Percentiles rank a stretch among this genome's conserved stretches.
Conservation (phyloP, 129 eudicot genomes). For the Oenanthe sinensis region DNA sequence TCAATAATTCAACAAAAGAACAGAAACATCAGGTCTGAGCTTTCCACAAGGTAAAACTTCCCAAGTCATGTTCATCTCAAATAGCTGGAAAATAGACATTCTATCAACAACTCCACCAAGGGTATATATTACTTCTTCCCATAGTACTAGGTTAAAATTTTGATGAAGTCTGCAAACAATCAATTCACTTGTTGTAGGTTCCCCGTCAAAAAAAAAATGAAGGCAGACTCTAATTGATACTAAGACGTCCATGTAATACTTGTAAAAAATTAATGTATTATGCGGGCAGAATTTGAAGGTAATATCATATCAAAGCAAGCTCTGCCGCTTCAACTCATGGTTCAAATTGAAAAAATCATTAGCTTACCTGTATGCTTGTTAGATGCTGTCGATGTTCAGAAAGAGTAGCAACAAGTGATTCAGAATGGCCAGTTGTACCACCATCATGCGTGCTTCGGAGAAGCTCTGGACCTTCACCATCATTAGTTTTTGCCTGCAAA, state of each 20-base stretch:
- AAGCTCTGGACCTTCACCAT: slow-evolving; percentile 98
- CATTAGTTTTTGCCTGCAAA: slow-evolving; percentile 86
- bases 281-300: not conserved
- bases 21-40: not conserved
- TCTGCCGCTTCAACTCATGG: not conserved
- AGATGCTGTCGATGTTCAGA: slow-evolving; percentile 94
- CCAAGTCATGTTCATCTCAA: not conserved
- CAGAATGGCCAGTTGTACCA: slow-evolving; percentile 84
- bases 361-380: slow-evolving; percentile 86
- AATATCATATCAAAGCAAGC: not conserved
- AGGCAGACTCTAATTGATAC: not conserved
- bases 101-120: not conserved
- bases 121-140: not conserved
- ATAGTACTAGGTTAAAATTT: not conserved
- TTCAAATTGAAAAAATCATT: not conserved
- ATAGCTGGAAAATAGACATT: not conserved
- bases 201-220: not conserved
- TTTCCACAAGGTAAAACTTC: not conserved
- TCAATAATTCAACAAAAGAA: not conserved
- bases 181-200: not conserved
- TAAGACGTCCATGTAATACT: not conserved
- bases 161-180: not conserved
- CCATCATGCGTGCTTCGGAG: slow-evolving; percentile 65
- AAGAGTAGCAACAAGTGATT: slow-evolving; percentile 87
- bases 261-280: not conserved